Base-by-base conservation (phyloP, 495 filamentous ascomycete genomes). In the Rusavskia elegans region DNA sequence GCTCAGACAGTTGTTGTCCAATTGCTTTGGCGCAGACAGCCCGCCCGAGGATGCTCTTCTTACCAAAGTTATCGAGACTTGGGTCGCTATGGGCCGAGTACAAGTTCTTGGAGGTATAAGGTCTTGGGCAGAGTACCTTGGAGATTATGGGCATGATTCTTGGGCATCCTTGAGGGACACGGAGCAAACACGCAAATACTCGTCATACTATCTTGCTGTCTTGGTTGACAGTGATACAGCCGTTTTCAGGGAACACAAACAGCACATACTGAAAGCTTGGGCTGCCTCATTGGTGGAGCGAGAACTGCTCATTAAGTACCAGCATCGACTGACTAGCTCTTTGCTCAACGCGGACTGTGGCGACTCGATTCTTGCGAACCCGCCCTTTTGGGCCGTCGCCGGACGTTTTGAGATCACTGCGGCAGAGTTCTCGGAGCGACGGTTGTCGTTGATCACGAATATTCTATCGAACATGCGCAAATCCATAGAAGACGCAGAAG, bases 401-500 rank as follows among this genome's bases (percentile, higher is more conserved):
- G 69, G 63, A 4, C 51, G 55, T 13, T 78, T 75, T 53, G 61
- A 63, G 27, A 75, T 86, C 46, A 67, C 75, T 4, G 53, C 74
- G 38, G 54, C 62, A n/a, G 79, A 82, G 7, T 66, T 87, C 23
- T 66, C 68, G 4, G 67, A 73, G 30, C 67, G 81, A n/a, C 73
- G 81, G 6, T 51, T 84, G 10, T 71, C 72, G 6, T 61, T 85
- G 9, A 69, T 87, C 25, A 82, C 79, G 4, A 73, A 72, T 57
- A 48, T 85, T 3, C 61, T 85, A 36, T 74, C 75, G 2, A 85
- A 85, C 52, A 84, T 87, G 77, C 77, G 81, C 48, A 64, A 71
- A 46, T 65, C 71, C 44, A 61, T 74, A 19, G 68, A 77, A 42
- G 50, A 63, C 5, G 55, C 68, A 6, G 57, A 45, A 1, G 60